phyloP scores from a whole-genome alignment of 495 filamentous ascomycete species.

The Penicillium roqueforti region DNA sequence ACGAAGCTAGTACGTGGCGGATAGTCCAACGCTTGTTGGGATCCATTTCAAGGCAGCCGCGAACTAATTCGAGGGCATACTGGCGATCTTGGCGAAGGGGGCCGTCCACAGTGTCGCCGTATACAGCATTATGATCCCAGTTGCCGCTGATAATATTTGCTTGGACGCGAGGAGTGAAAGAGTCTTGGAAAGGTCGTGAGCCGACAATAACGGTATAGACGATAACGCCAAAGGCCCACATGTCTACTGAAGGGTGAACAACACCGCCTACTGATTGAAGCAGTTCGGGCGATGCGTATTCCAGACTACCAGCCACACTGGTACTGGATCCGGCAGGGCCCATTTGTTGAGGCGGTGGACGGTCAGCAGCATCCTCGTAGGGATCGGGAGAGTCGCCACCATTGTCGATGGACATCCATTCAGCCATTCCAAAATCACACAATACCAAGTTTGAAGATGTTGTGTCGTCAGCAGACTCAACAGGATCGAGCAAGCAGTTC shows the following conservation, averaged over 20 bases:
- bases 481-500: conserved; percentile 66
- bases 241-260: conserved; percentile 55
- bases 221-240: conserved; percentile 72
- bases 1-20: conserved; percentile 47
- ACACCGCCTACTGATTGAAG: conserved; percentile 47
- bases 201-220: conserved; percentile 61
- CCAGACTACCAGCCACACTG: conserved; percentile 58
- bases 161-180: conserved; percentile 55
- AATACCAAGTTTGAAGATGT: conserved; percentile 55
- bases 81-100: conserved; percentile 26
- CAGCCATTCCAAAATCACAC: conserved; percentile 74
- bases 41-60: conserved; percentile 51
- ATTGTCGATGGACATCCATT: conserved; percentile 58
- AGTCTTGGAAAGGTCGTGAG: conserved; percentile 63
- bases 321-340: conserved; percentile 56
- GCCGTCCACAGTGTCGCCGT: conserved; percentile 29
- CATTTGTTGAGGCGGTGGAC: conserved; percentile 45
- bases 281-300: conserved; percentile 62
- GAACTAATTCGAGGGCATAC: conserved; percentile 49
- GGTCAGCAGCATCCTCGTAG: conserved; percentile 45
- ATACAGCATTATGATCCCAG: conserved; percentile 54
- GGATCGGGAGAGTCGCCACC: conserved; percentile 47
- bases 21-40: conserved; percentile 50
- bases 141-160: conserved; percentile 58
- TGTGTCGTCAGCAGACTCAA: conserved; percentile 42